Evolutionary conservation across 352 stramenopile genomes (phyloP).

Genomic region (Globisporangium mamillatum): DNA sequence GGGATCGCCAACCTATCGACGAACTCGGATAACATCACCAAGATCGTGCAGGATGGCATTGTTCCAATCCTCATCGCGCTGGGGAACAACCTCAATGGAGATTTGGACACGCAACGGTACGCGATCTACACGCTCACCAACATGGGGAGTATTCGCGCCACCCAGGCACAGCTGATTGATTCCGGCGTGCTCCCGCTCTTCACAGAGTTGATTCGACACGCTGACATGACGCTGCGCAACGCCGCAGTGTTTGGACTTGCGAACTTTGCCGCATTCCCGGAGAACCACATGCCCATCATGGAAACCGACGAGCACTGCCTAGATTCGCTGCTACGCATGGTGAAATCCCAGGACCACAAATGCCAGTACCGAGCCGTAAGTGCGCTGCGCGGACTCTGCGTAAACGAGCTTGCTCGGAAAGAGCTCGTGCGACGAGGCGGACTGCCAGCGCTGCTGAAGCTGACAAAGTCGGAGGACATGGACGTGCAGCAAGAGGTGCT

Average conservation of each 20-base stretch:
- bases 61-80: slow-evolving; percentile 88
- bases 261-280: slow-evolving; percentile 92
- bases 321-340: slow-evolving; percentile 54
- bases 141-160: slow-evolving; percentile 81
- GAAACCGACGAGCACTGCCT: slow-evolving; percentile 40
- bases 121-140: slow-evolving; percentile 93
- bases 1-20: slow-evolving; percentile 94
- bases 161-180: slow-evolving; percentile 83
- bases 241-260: slow-evolving; percentile 89
- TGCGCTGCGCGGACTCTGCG: slow-evolving; percentile 90
- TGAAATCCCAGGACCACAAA: slow-evolving; percentile 61
- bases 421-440: slow-evolving; percentile 89
- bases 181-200: slow-evolving; percentile 73
- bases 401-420: slow-evolving; percentile 80
- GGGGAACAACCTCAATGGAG: slow-evolving; percentile 75
- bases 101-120: slow-evolving; percentile 93
- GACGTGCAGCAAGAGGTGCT: slow-evolving; percentile 96
- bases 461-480: slow-evolving; percentile 92
- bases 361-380: slow-evolving; percentile 90
- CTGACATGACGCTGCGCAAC: slow-evolving; percentile 86
- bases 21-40: slow-evolving; percentile 87
- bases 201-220: slow-evolving; percentile 61
- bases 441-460: slow-evolving; percentile 82
- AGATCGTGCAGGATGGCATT: slow-evolving; percentile 89
- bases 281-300: slow-evolving; percentile 90